Evolutionary conservation across 371 early-diverging fungal species (phyloP), one percentile per base, ranked within the genome.

Genomic region (Batkoa obscura): DNA sequence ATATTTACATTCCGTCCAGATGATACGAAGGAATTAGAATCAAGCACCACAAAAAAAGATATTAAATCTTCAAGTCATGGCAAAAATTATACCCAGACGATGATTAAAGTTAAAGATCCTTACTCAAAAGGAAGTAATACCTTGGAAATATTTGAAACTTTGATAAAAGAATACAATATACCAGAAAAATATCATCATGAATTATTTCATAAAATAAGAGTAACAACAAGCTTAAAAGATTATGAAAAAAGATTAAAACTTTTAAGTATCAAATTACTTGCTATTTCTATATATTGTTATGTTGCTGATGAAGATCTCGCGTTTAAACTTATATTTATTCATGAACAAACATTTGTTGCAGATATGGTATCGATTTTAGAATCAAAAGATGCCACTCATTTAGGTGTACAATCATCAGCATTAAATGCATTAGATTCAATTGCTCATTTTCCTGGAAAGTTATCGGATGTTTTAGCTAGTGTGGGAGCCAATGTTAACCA

Each of bases 401-500:
- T 73, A 51, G 69, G 70, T 50, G 67, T 88, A 35, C 88, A 88
- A 72, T 80, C 86, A 1, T 82, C 79, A 17, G 79, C 81, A 2
- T 61, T 93, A 8, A 75, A 78, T 60, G 84, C 85, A 9, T 63
- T 96, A 47, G 93, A 91, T 60, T 84, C 79, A 33, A 69, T 97
- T 50, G 73, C 85, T 33, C 78, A 83, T 57, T 78, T 86, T 59
- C 75, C 88, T 51, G 66, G 67, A 45, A 81, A 82, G 57, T 69
- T 88, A 0, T 66, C 72, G n/a, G 90, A 88, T 43, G 85, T 91
- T 0, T 67, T 90, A 17, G 75, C 82, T 4, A 87, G 91, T 0
- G 66, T 94, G 51, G 91, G 91, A 60, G 90, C 90, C 0, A 84
- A 88, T 1, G 90, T 90, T 1, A 94, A 90, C 61, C 94, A 95